Base-by-base conservation (phyloP, 2,329 filamentous ascomycete species). In the Periglandula ipomoeae region DNA sequence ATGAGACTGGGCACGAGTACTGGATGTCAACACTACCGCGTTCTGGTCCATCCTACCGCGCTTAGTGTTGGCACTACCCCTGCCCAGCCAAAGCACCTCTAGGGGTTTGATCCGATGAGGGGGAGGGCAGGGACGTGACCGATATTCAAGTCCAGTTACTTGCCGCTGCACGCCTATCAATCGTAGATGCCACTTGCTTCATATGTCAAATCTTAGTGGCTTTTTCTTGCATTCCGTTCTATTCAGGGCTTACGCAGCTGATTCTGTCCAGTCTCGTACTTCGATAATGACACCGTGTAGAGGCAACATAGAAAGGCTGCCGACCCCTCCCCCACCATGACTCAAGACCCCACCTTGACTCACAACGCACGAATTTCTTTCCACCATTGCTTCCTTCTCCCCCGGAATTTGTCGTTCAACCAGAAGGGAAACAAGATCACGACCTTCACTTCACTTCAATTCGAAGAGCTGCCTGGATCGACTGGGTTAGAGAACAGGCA, bases 311-410 rank as follows among this genome's bases (percentile, higher is more conserved):
- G 5, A 32, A 8, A 19, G 23, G 17, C 3, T 24, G 19, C 19
- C 19, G 23, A 13, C 39, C 23, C 27, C 24, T 6, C 35, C 24
- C 44, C 45, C 45, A 47, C 45, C 37, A 40, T 47, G 37, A 39
- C 19, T 38, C 35, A 41, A 40, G 24, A 24, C 35, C 41, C 47
- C 47, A 49, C 47, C 40, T 43, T 45, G 41, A 49, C 20, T 51
- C 50, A 48, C 37, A 6, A 22, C 44, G 37, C 30, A 48, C 22
- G 34, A 23, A n/a, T 23, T 39, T 42, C 30, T 27, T 50, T 35
- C 9, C 27, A 30, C 23, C 34, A 46, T 50, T 42, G 13, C 6
- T 27, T 27, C n/a, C 20, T 8, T 32, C 26, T 32, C 15, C 22
- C 17, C 5, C 17, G 26, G 23, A 26, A 30, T 23, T 8, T n/a